Evolutionary conservation across 108 stramenopile genomes (phyloP).

Genomic region (Cyclotella baltica): DNA sequence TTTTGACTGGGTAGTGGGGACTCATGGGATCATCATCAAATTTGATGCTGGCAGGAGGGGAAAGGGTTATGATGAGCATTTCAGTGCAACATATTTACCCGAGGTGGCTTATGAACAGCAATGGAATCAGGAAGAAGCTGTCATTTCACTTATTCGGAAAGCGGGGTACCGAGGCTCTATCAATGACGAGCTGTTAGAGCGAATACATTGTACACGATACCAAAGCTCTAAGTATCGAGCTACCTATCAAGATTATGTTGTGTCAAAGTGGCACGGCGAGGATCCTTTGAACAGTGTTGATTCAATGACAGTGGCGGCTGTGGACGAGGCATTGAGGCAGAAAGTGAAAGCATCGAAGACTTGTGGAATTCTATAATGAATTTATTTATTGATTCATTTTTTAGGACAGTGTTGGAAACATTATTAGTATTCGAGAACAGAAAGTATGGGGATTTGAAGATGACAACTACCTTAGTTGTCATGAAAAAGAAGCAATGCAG

Average conservation of each 20-base stretch:
- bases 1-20: conserved; percentile 79
- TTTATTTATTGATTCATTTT: too few relatives aligned
- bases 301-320: conserved; percentile 12
- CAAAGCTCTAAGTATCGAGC: conserved; percentile 72
- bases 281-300: conserved; percentile 36
- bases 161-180: conserved; percentile 70
- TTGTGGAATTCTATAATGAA: conserved; percentile 36
- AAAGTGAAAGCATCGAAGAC: conserved; percentile 18
- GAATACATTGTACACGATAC: conserved; percentile 75
- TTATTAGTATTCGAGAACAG: too few relatives aligned
- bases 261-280: conserved; percentile 5
- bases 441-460: too few relatives aligned
- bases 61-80: conserved; percentile 15
- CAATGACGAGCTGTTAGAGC: conserved; percentile 37
- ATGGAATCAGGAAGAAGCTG: conserved; percentile 65
- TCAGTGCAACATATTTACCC: conserved; percentile 76
- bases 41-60: conserved; percentile 34
- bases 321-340: conserved; percentile 28
- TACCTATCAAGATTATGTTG: conserved; percentile 71
- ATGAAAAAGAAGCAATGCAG: too few relatives aligned
- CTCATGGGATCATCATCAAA: conserved; percentile 79
- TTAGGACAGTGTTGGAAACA: too few relatives aligned
- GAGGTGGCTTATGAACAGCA: conserved; percentile 78
- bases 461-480: too few relatives aligned
- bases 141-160: conserved; percentile 71